phyloP scores from a whole-genome alignment of 495 filamentous ascomycete genomes.

The Apodospora peruviana region DNA sequence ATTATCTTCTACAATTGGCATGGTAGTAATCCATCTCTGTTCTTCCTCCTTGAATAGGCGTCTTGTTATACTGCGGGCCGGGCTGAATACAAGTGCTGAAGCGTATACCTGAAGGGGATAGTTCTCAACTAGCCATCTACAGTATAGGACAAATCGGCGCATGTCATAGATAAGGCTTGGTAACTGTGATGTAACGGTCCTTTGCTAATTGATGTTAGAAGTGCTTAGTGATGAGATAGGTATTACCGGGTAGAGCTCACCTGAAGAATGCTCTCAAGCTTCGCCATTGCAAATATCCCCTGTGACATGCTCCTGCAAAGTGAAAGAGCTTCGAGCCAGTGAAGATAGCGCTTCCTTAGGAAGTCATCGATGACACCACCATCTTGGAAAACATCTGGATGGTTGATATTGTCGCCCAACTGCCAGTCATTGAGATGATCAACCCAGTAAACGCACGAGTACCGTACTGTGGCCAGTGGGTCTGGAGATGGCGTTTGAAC shows the following conservation, averaged over 20 bases:
- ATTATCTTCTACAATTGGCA: background rate
- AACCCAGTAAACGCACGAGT: conserved; percentile 35
- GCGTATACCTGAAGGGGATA: conserved; percentile 13
- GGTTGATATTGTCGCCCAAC: conserved; percentile 8
- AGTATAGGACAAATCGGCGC: conserved; percentile 24
- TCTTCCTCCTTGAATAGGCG: conserved; percentile 5
- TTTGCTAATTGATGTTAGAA: background rate
- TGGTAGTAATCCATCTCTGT: conserved; percentile 7
- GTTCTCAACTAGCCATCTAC: conserved; percentile 18
- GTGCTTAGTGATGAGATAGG: background rate
- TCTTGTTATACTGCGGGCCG: conserved; percentile 14
- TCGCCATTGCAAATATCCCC: conserved; percentile 13
- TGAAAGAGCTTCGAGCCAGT: conserved; percentile 20
- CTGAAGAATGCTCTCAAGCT: conserved; percentile 10
- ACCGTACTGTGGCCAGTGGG: conserved; percentile 24
- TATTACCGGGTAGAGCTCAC: conserved; percentile 10
- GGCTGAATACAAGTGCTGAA: conserved; percentile 10
- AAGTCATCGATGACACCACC: too few relatives aligned
- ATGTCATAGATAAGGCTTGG: conserved; percentile 10
- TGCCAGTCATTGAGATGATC: conserved; percentile 24
- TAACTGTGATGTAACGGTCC: background rate
- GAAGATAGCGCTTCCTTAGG: conserved; percentile 17
- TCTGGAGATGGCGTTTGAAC: conserved; percentile 18
- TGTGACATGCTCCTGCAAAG: conserved; percentile 22
- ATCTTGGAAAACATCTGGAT: background rate